A percentile compares a stretch with the other conserved stretches of the same genome.
Evolutionary conservation across 176 grass and related monocot species (phyloP).

Genomic region (Thalia dealbata): DNA sequence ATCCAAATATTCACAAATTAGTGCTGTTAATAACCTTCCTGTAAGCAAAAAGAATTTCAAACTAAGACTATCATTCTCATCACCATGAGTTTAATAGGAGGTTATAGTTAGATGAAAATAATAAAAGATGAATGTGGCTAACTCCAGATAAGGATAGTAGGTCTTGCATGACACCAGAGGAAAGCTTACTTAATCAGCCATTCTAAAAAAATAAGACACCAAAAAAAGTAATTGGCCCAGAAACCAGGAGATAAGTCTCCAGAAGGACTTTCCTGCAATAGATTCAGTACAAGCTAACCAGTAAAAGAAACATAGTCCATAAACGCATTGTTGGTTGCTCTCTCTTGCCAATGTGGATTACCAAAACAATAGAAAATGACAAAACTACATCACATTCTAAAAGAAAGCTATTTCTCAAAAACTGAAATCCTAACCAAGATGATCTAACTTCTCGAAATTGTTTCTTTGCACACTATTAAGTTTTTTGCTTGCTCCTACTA

Average conservation of each 20-base stretch:
- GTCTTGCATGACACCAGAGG: background rate
- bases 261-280: background rate
- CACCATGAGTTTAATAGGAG: background rate
- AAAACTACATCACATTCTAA: background rate
- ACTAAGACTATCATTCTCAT: background rate
- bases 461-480: background rate
- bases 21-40: constrained; percentile 80
- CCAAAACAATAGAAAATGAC: background rate
- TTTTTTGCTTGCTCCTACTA: background rate
- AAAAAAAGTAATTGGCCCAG: background rate
- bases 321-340: background rate
- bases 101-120: background rate
- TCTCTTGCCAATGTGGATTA: background rate
- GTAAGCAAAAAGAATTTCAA: constrained; percentile 17
- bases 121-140: background rate
- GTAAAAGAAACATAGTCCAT: background rate
- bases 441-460: background rate
- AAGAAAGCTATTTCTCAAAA: background rate
- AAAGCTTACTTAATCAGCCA: background rate
- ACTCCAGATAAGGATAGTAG: background rate
- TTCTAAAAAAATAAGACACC: background rate
- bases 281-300: background rate
- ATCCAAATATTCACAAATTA: constrained; percentile 85
- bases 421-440: background rate
- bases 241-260: background rate